Evolutionary conservation across 495 filamentous ascomycete species (phyloP), one percentile per base, ranked within the genome.

Genomic region (Annulohypoxylon maeteangense): DNA sequence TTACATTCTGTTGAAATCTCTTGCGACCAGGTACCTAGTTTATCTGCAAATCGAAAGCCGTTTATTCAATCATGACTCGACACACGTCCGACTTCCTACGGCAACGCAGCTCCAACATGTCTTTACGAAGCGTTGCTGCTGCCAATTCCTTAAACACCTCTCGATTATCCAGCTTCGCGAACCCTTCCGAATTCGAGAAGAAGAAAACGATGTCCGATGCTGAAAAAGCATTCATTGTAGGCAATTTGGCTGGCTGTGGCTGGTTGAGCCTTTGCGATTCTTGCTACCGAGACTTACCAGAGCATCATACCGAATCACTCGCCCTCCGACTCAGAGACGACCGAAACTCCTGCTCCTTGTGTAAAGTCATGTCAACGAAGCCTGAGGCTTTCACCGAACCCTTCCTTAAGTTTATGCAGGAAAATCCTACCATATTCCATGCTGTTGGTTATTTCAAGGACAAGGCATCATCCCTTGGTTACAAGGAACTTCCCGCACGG

Each of bases 381-480:
- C 85, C 86, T 16, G 87, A 88, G 69, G 87, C 85, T 47, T 97
- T 94, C 78, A 89, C 92, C 3, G 85, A 93, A 77, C 92, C 94
- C 0, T 99, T 96, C 82, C 87, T 90, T 75, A 88, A 92, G 25
- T 99, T 97, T 76, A 89, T 98, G 83, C 91, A 90, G 66, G 81
- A 90, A 27, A 97, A 97, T 77, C 95, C 95, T 0, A 99, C 95
- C 7, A 89, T 97, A 45, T 99, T 95, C 77, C 95, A 99, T 74
- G 88, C 92, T 10, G 92, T 97, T 27, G 85, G 86, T 62, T 86
- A 90, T 68, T 92, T 96, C 75, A 87, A 89, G 67, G 83, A 88
- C 70, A 86, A 92, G 67, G 87, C 97, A 53, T 82, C 87, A 67
- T 84, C 84, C 23, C 81, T 87, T 27, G 94, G 93, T 42, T 99